Evolutionary conservation across 768 basidiomycete species (phyloP), one percentile per base, ranked within the genome.

Genomic region (Tylopilus felleus): DNA sequence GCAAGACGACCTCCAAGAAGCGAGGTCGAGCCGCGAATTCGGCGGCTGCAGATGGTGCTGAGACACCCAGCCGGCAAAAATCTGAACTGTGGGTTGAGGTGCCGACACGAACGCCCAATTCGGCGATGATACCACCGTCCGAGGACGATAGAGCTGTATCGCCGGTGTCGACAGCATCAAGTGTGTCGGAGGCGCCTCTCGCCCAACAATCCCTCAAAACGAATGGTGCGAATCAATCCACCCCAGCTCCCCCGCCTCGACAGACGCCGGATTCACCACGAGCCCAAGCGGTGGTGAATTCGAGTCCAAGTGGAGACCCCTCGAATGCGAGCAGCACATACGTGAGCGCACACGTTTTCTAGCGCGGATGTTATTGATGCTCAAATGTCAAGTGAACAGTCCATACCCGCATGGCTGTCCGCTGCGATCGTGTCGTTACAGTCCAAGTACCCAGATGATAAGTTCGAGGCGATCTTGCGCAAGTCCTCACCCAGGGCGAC

Each of bases 391-490:
- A 71, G 70, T 70, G 63, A 65, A 65, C 53, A 70, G 69, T 60
- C 65, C 47, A 80, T 79, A 19, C 92, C 92, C 0, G 65, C 73
- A 19, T 95, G 93, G 91, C 74, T 93, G 38, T 72, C 76, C n/a
- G 61, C 62, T 21, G 84, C 89, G n/a, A 80, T 88, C 65, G 77
- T 80, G 46, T 75, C 73, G 1, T 81, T 94, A 78, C 83, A 86
- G 62, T 69, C 73, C 9, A 81, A 78, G 70, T 95, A 91, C 65
- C 85, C 86, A 2, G 80, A 90, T 57, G 95, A 98, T 69, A 81
- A 69, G 55, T 95, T 98, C 60, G 88, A 91, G 60, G 81, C 89
- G 17, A 83, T 90, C 29, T 72, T 84, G 31, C 80, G 83, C 28
- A 86, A 83, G 63, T 73, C 79, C 8, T 75, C 76, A 28, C 75